A percentile compares a stretch with the other conserved stretches of the same genome.
phyloP scores from a whole-genome alignment of 441 rosid genomes.

The Aquilaria agallochum region DNA sequence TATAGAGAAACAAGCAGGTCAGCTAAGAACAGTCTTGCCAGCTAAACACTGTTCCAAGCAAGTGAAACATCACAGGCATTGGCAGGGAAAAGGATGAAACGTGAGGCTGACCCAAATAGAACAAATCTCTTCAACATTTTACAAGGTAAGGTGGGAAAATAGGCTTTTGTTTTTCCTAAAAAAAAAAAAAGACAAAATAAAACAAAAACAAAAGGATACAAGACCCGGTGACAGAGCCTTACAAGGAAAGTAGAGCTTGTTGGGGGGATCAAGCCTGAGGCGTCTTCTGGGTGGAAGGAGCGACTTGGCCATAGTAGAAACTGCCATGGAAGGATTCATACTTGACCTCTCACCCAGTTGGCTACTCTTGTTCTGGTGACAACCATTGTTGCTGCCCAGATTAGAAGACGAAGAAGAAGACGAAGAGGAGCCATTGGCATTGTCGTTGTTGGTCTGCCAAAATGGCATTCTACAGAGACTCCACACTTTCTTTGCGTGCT shows the following conservation, averaged over 20 bases:
- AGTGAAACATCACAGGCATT: no score
- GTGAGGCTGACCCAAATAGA: no score
- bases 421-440: slow-evolving; percentile 20
- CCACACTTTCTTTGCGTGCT: slow-evolving; percentile 33
- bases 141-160: no score
- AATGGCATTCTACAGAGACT: slow-evolving; percentile 48
- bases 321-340: slow-evolving; percentile 27
- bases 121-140: no score
- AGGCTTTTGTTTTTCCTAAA: not conserved
- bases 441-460: slow-evolving; percentile 40
- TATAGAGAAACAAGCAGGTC: no score
- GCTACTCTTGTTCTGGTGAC: slow-evolving; percentile 31
- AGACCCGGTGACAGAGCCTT: slow-evolving; percentile 7
- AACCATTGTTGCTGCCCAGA: slow-evolving; percentile 15
- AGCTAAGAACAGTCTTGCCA: no score
- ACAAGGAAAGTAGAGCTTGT: slow-evolving; percentile 68
- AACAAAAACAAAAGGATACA: not conserved
- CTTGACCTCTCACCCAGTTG: slow-evolving; percentile 34
- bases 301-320: slow-evolving; percentile 59
- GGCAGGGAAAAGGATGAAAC: no score
- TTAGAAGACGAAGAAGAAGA: slow-evolving; percentile 29
- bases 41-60: no score
- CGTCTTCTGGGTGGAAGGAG: slow-evolving; percentile 60
- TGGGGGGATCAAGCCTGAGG: slow-evolving; percentile 69
- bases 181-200: not conserved